Evolutionary conservation across 192 early-diverging fungal genomes (phyloP).

Genomic region (Obelidium mucronatum): DNA sequence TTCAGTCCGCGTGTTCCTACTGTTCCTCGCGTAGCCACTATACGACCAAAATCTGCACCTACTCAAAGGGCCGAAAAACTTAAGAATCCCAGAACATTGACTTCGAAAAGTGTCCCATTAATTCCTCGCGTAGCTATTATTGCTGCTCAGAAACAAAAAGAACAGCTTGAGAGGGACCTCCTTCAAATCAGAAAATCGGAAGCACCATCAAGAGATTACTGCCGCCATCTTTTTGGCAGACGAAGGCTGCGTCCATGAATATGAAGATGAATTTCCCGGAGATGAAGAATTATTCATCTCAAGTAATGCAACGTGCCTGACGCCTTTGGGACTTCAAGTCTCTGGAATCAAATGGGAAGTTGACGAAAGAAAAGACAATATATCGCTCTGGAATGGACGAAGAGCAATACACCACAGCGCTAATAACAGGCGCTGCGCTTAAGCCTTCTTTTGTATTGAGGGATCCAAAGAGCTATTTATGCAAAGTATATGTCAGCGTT

Average conservation of each 20-base stretch:
- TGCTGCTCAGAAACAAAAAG: constrained; percentile 20
- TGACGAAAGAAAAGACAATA: not conserved
- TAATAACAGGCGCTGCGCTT: constrained; percentile 15
- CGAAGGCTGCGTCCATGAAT: not conserved
- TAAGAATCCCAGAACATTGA: too few species aligned
- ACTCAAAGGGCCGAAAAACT: too few species aligned
- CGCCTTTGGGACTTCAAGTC: not conserved
- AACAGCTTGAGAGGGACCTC: not conserved
- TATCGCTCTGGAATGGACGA: not conserved
- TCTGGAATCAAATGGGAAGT: not conserved
- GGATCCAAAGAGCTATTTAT: constrained; percentile 7
- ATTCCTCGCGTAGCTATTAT: constrained; percentile 18
- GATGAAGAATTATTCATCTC: constrained; percentile 37
- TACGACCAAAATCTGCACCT: not conserved
- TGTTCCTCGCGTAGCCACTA: constrained; percentile 20
- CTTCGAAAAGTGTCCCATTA: too few species aligned
- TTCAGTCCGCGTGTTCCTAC: constrained; percentile 5
- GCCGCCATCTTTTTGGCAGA: not conserved
- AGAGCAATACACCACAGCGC: not conserved
- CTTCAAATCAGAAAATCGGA: too few species aligned
- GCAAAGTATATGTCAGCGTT: constrained; percentile 15
- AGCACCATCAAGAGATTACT: not conserved
- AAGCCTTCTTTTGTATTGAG: not conserved
- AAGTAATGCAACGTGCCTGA: not conserved
- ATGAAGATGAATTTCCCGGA: constrained; percentile 29